These are phyloP conservation scores for Marchantia paleacea DNA, from an alignment of 225 moss, liverwort and hornwort species.

Conservation along the genomic window DNA sequence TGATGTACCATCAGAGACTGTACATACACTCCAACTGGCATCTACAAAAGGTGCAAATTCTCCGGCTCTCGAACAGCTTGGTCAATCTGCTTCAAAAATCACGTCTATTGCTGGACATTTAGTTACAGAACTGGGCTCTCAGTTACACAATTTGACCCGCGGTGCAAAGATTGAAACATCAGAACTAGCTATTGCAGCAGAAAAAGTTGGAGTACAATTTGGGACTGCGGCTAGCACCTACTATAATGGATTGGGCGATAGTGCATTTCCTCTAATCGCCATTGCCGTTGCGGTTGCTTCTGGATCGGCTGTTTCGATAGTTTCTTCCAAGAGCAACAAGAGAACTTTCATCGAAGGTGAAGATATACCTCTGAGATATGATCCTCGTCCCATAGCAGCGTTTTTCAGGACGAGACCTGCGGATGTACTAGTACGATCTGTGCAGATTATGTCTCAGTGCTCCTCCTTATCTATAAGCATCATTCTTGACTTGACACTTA, in stretches of 20 bases:
- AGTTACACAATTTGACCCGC: constrained; percentile 42
- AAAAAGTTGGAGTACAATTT: constrained; percentile 39
- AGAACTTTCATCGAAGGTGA: constrained; percentile 63
- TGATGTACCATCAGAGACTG: constrained; percentile 10
- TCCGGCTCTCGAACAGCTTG: constrained; percentile 30
- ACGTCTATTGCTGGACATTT: constrained; percentile 43
- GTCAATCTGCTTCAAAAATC: constrained; percentile 46
- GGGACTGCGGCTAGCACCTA: constrained; percentile 45
- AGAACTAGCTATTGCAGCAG: constrained; percentile 43
- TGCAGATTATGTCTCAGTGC: constrained; percentile 58
- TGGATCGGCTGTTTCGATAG: constrained; percentile 48
- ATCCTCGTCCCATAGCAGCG: constrained; percentile 53
- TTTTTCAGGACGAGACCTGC: constrained; percentile 64
- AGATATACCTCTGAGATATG: constrained; percentile 74
- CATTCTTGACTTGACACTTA: constrained; percentile 53
- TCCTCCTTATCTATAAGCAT: constrained; percentile 61
- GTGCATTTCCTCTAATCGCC: constrained; percentile 39
- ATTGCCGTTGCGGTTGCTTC: constrained; percentile 54
- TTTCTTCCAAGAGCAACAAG: constrained; percentile 37
- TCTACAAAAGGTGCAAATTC: constrained; percentile 15
- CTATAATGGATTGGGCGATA: constrained; percentile 40
- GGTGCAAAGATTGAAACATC: constrained; percentile 48
- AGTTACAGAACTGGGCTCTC: constrained; percentile 46
- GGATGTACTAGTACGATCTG: constrained; percentile 57
- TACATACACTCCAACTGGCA: constrained; percentile 8